Base-by-base conservation (phyloP, 2,329 filamentous ascomycete genomes). In the Arthrobotrys sinensis region DNA sequence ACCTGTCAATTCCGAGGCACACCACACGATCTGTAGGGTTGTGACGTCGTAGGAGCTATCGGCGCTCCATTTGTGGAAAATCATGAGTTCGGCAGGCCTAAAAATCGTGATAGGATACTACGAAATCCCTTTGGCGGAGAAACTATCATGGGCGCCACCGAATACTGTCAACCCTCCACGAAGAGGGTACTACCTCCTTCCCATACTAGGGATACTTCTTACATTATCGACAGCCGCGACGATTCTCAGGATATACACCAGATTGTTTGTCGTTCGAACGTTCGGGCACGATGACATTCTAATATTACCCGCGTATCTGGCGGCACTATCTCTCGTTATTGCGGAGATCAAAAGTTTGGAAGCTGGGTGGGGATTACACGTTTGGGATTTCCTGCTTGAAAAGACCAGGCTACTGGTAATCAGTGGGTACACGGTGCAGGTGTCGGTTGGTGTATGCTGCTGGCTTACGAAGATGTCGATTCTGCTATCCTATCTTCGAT, bases 41-140 rank as follows among this genome's bases (percentile, higher is more conserved):
- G 55, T 60, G 36, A 60, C 36, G 55, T 60, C 36, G 16, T 60
- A 60, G 55, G 55, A 60, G 55, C 55, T 16, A 40, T 32, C 55
- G 55, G 43, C 55, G 55, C 55, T 60, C 55, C 24, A 14, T 57
- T 60, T 60, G 55, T 12, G 55, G 14, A 43, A 34, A 60, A 32
- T 10, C 32, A 71, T 55, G 66, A 62, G 66, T 70, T 14, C n/a
- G 12, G 48, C 28, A 7, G 40, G 36, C 19, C 46, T 48, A 32
- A 63, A 71, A 12, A 66, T 73, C 11, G 50, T 60, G 16, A 66
- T 73, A 43, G 69, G 69, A 11, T 73, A 73, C 60, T 73, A 65
- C 63, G 28, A 62, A 43, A 73, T 73, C 10, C 45, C 57, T 16
- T 12, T 73, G 16, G 36, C 36, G n/a, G 69, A 73, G 12, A 45